Base-by-base conservation (phyloP, 495 filamentous ascomycete genomes). In the Xylaria bambusicola region DNA sequence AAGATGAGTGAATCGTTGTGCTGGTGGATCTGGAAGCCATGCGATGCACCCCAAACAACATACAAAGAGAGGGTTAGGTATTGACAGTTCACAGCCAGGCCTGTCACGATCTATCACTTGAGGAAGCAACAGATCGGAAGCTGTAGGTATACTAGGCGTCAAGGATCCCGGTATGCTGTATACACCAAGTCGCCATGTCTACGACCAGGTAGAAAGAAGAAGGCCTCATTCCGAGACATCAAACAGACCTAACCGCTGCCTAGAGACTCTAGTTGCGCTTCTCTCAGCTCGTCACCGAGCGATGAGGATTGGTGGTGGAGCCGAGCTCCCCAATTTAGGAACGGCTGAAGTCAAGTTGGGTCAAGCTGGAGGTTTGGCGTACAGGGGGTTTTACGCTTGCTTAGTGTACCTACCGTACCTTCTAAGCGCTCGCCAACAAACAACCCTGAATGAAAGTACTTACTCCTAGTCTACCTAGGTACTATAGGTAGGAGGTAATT, bases 311-410 rank as follows among this genome's bases (percentile, higher is more conserved):
- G 52, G 24, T 5, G 38, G 52, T 54, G 52, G 52, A 54, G 51
- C 51, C 42, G 33, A 8, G n/a, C n/a, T 3, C 23, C 51, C 38
- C 51, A 31, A 54, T 42, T 54, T 42, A 20, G 51, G 31, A 31
- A n/a, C 51, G 41, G 52, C 52, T 54, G 52, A 54, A 54, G 20
- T 15, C 21, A 26, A 27, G 50, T 15, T 52, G 15, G 35, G 13
- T 35, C 21, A 15, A 52, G 20, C 6, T 38, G 36, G 36, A 6
- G 31, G 5, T 38, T 33, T 33, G 29, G 29, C 29, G 29, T 33
- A 33, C 29, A 15, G 29, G 49, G 26, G 46, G 46, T 27, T 49
- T n/a, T n/a, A n/a, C n/a, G n/a, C n/a, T n/a, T n/a, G n/a, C n/a
- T n/a, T n/a, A n/a, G n/a, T n/a, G n/a, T n/a, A n/a, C n/a, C n/a